These are phyloP conservation scores for Rachicladosporium sp. DNA, from an alignment of 2,329 filamentous ascomycete genomes.

Conservation along the genomic window DNA sequence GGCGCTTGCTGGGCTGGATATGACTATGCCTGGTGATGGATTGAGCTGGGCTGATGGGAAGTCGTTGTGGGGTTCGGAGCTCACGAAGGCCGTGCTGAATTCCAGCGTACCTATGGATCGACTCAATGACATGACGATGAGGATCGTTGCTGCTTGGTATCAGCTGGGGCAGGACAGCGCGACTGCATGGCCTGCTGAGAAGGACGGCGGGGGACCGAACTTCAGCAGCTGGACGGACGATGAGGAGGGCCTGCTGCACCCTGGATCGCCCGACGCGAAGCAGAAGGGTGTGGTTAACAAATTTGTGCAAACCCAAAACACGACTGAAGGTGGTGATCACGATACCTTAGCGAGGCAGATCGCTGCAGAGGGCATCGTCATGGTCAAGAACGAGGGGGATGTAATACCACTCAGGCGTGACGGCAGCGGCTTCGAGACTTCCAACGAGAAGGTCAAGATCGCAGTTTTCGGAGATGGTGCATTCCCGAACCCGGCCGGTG, in stretches of 20 bases:
- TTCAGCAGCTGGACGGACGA: constrained; percentile 82
- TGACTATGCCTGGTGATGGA: constrained; percentile 67
- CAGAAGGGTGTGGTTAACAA: constrained; percentile 56
- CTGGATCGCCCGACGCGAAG: constrained; percentile 49
- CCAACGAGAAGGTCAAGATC: constrained; percentile 39
- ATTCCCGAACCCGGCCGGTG: constrained; percentile 50
- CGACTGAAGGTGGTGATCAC: constrained; percentile 51
- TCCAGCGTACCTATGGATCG: constrained; percentile 69
- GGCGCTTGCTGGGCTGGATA: constrained; percentile 72
- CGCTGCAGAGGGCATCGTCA: constrained; percentile 65
- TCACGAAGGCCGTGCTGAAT: constrained; percentile 69
- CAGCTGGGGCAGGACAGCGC: constrained; percentile 66
- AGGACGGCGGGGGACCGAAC: constrained; percentile 56
- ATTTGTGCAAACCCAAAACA: constrained; percentile 58
- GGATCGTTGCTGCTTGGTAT: constrained; percentile 84
- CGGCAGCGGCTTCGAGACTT: constrained; percentile 33
- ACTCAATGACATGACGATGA: constrained; percentile 79
- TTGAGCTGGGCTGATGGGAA: constrained; percentile 57
- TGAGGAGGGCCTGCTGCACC: constrained; percentile 52
- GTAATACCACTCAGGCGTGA: constrained; percentile 50
- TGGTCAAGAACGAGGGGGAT: constrained; percentile 64
- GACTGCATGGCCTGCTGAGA: constrained; percentile 39
- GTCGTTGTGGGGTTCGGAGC: constrained; percentile 64
- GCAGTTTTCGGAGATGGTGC: constrained; percentile 70
- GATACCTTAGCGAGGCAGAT: constrained; percentile 59